Evolutionary conservation across 2,329 filamentous ascomycete species (phyloP).

Genomic region (Alternaria sp.): DNA sequence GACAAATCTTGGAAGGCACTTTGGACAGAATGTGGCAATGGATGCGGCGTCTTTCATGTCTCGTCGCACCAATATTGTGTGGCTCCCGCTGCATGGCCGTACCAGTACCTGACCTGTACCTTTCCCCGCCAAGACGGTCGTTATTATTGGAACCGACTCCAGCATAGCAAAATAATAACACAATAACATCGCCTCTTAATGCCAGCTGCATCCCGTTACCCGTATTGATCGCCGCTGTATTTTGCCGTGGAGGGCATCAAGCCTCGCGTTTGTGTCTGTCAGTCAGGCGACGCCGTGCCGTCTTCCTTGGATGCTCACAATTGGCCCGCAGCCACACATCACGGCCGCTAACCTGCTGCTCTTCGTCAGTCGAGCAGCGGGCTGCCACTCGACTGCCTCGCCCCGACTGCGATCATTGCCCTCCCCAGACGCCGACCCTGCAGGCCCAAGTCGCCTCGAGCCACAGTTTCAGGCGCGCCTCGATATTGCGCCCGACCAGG

Average conservation of each 20-base stretch:
- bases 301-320: conserved; percentile 26
- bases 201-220: neutral
- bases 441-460: conserved; percentile 33
- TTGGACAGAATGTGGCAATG: neutral
- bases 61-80: conserved; percentile 3
- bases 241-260: conserved; percentile 4
- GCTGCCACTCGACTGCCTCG: conserved; percentile 15
- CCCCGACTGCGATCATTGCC: conserved; percentile 31
- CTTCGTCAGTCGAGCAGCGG: conserved; percentile 29
- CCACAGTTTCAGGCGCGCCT: conserved; percentile 23
- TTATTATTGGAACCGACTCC: conserved; percentile 28
- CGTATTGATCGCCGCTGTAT: conserved; percentile 16
- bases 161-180: conserved; percentile 17
- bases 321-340: conserved; percentile 33
- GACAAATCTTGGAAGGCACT: neutral
- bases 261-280: conserved; percentile 14
- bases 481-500: conserved; percentile 9
- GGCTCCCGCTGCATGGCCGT: conserved; percentile 21
- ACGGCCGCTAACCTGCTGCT: conserved; percentile 25
- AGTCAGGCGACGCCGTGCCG: conserved; percentile 35
- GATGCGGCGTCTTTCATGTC: neutral
- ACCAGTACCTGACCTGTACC: conserved; percentile 11
- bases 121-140: conserved; percentile 27
- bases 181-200: conserved; percentile 1
- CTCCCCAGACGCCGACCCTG: conserved; percentile 31